phyloP scores from a whole-genome alignment of 2,329 filamentous ascomycete species.

The Claviceps citrina region DNA sequence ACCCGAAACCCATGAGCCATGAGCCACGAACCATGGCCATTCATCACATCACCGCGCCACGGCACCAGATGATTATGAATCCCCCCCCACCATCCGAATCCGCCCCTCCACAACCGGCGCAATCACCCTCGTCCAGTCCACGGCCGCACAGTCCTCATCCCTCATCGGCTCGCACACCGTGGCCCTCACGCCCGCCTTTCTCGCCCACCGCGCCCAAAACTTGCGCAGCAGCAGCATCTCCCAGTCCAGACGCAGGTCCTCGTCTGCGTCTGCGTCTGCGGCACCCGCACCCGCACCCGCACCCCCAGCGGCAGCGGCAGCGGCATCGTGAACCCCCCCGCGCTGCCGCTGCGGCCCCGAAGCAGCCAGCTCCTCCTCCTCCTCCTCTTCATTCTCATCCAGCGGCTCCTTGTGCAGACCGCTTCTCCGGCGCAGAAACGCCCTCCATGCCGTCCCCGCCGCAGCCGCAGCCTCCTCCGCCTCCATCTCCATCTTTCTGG shows the following conservation, averaged over 20 bases:
- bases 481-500: too few relatives aligned
- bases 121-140: constrained; percentile 69
- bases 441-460: constrained; percentile 18
- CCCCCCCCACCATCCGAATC: constrained; percentile 36
- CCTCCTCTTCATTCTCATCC: constrained; percentile 29
- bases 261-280: constrained; percentile 10
- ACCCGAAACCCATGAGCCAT: too few relatives aligned
- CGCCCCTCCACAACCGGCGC: constrained; percentile 63
- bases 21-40: too few relatives aligned
- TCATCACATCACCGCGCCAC: too few relatives aligned
- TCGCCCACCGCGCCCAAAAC: constrained; percentile 60
- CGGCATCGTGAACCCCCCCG: background rate
- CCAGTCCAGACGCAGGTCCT: constrained; percentile 29
- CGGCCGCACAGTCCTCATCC: constrained; percentile 38
- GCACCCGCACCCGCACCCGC: constrained; percentile 5
- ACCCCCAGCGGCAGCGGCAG: constrained; percentile 14
- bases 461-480: constrained; percentile 7
- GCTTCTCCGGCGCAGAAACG: constrained; percentile 21
- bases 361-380: constrained; percentile 25
- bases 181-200: constrained; percentile 45
- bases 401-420: constrained; percentile 19
- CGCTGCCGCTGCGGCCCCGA: background rate
- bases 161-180: constrained; percentile 38
- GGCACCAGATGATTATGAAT: too few relatives aligned
- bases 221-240: constrained; percentile 51